Percentiles rank a stretch among this genome's conserved stretches.
These are phyloP conservation scores for Lycium barbarum DNA, from an alignment of 257 asterid genomes.

Conservation along the genomic window DNA sequence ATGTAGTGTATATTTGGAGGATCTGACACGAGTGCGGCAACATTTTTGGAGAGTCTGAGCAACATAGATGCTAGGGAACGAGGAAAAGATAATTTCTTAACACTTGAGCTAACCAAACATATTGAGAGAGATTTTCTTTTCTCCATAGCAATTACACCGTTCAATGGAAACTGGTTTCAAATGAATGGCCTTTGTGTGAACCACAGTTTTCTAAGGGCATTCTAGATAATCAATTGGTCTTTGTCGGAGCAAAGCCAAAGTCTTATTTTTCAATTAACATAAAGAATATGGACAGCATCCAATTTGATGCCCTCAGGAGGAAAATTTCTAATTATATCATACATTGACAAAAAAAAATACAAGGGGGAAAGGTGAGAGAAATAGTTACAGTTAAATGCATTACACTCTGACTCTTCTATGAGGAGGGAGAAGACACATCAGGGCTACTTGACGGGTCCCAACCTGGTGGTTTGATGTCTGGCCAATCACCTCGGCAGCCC, in stretches of 20 bases:
- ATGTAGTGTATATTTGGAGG: no score
- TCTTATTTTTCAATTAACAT: neutral
- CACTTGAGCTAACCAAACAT: no score
- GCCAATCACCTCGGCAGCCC: conserved; percentile 99
- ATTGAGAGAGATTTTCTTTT: no score
- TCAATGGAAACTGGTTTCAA: no score
- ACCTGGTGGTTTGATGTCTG: conserved; percentile 86
- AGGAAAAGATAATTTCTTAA: no score
- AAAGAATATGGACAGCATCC: neutral
- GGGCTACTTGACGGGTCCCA: conserved; percentile 59
- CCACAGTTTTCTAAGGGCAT: no score
- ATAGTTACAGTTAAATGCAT: neutral
- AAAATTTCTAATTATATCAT: neutral
- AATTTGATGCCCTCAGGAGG: neutral
- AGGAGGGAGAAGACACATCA: conserved; percentile 30
- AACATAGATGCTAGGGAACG: no score
- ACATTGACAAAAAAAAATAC: neutral
- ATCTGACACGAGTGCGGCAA: no score
- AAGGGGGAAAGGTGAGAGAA: neutral
- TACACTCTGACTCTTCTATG: neutral
- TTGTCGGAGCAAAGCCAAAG: neutral
- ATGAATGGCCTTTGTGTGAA: no score
- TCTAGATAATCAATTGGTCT: neutral
- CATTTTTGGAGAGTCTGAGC: no score
- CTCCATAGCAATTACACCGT: no score